Evolutionary conservation across 257 asterid genomes (phyloP), one percentile per base, ranked within the genome.

Genomic region (Datura wrightii): DNA sequence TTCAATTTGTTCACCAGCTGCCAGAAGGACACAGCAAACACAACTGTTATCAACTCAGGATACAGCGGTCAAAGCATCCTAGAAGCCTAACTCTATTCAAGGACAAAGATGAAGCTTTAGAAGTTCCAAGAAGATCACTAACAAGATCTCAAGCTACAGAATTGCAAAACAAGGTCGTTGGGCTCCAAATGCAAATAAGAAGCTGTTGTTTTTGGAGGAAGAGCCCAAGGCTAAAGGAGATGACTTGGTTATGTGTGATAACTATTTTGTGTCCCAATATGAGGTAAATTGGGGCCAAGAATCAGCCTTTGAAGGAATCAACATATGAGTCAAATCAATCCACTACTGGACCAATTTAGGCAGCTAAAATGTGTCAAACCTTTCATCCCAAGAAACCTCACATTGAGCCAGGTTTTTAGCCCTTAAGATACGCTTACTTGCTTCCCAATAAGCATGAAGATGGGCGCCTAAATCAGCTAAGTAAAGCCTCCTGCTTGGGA

Each of bases 381-480:
- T 24, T 5, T n/a, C 60, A 55, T 16, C 60, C 16, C 19, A 55
- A 15, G 19, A 55, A 55, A 66, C 11, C 50, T 66, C 44, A 66
- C 48, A 66, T 66, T 37, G 76, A 66, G 24, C 24, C 50, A 14
- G 5, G 19, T 66, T 37, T 66, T 37, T 36, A 66, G 13, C 76
- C 76, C 48, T 6, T 66, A 37, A 66, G 48, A 66, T 66, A 24
- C 50, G 76, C 14, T 37, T 18, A 66, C 76, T 66, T 37, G 50
- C 76, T 14, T 37, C 76, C 76, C 48, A 66, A 66, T 15, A 66
- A 66, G 24, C 76, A 66, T 66, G 76, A 66, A 66, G 19, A 66
- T 66, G 76, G 48, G 24, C 13, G 1, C 76, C 3, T 37, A 66
- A 66, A 66, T 66, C 50, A 66, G 76, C 48, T 66, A 66, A 37